Percentiles rank a stretch among this genome's conserved stretches.
phyloP scores from a whole-genome alignment of 352 stramenopile species.

The Thraustotheca clavata region DNA sequence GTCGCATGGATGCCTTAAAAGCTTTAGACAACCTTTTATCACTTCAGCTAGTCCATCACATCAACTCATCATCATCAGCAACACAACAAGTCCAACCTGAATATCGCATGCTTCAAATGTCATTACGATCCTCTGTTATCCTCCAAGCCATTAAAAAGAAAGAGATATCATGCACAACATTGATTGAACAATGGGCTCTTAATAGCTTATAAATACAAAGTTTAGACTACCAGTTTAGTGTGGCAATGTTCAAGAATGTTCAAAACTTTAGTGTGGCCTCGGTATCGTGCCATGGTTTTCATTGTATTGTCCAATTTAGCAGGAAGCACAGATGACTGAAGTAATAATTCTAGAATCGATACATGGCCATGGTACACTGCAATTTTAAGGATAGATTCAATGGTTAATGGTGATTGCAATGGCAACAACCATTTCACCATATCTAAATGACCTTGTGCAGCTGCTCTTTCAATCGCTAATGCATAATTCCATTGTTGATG shows the following conservation, averaged over 20 bases:
- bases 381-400: background rate
- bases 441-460: background rate
- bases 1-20: slow-evolving; percentile 56
- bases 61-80: slow-evolving; percentile 2
- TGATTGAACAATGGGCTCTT: slow-evolving; percentile 65
- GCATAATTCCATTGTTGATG: background rate
- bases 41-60: slow-evolving; percentile 52
- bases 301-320: background rate
- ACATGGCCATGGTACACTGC: slow-evolving; percentile 1
- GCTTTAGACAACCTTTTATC: slow-evolving; percentile 64
- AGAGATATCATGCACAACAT: slow-evolving; percentile 63
- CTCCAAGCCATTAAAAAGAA: slow-evolving; percentile 64
- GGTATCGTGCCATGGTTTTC: background rate
- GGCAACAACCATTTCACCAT: slow-evolving; percentile 7
- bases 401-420: background rate
- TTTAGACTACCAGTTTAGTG: background rate
- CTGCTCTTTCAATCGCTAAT: background rate
- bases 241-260: background rate
- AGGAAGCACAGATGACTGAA: background rate
- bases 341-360: background rate
- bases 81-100: slow-evolving; percentile 51
- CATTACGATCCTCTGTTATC: slow-evolving; percentile 58
- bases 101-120: slow-evolving; percentile 64
- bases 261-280: background rate
- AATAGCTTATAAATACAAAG: slow-evolving; percentile 32